Evolutionary conservation across 2,329 filamentous ascomycete genomes (phyloP), one percentile per base, ranked within the genome.

Genomic region (Aphanoascus verrucosus): DNA sequence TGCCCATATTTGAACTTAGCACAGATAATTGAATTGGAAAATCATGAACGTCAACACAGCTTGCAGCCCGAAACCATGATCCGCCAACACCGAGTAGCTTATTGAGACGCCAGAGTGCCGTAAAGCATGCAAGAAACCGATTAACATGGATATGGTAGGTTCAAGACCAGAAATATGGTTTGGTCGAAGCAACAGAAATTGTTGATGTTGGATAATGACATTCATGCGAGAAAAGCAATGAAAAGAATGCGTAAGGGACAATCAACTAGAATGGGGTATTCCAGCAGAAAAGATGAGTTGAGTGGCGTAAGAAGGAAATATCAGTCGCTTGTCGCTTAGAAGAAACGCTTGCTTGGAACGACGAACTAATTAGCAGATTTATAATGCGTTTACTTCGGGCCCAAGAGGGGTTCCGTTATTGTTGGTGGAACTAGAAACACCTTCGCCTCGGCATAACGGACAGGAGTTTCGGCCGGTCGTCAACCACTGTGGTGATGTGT

Each of bases 401-500:
- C 42, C 50, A n/a, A 9, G 7, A 17, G 42, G 9, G 42, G 31
- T 40, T 41, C 35, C 34, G 54, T 28, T 28, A 28, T 49, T 48
- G 45, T 43, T 53, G 37, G 17, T 45, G n/a, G 58, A 53, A 15
- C 80, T 77, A 38, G 78, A 72, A 5, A 81, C 78, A 34, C 78
- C 78, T 63, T 79, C 74, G 37, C 77, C 77, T 61, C 80, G 72
- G 62, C 80, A 83, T 20, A 83, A 71, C 2, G 80, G 80, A 62
- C 80, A 83, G 3, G 79, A 82, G 62, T 83, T 83, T 53, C 80
- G 79, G 49, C 80, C 80, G 54, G 81, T 84, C 15, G 81, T 85
- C 45, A 85, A 71, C 82, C 82, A 85, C 80, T 85, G 35, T 43
- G 15, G 7, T 5, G 15, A 34, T 52, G 17, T n/a, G 31, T 45